These are phyloP conservation scores for Geopyxis carbonaria DNA, from an alignment of 495 filamentous ascomycete genomes.

Conservation along the genomic window DNA sequence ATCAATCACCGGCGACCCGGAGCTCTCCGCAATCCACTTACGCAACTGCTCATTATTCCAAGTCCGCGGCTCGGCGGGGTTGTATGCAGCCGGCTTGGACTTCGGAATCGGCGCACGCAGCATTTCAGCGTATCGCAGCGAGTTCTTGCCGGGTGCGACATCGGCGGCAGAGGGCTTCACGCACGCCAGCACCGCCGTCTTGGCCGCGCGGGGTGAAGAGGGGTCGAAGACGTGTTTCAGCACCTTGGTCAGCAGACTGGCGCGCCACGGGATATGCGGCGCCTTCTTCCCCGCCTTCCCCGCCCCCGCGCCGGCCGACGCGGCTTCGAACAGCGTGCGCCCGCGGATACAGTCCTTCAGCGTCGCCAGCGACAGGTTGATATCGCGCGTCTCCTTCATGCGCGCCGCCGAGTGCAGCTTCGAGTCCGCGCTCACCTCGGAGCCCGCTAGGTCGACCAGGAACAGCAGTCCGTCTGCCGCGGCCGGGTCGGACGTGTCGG, in stretches of 20 bases:
- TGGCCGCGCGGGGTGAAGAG: slow-evolving; percentile 8
- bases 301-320: not conserved
- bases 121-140: slow-evolving; percentile 22
- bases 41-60: slow-evolving; percentile 8
- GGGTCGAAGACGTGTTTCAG: slow-evolving; percentile 27
- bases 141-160: slow-evolving; percentile 18
- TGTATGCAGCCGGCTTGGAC: not conserved
- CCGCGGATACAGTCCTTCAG: slow-evolving; percentile 27
- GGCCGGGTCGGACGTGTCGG: slow-evolving; percentile 1
- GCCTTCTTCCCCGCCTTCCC: slow-evolving; percentile 13
- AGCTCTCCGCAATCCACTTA: slow-evolving; percentile 13
- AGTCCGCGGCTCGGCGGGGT: slow-evolving; percentile 2
- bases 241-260: slow-evolving; percentile 28
- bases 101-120: slow-evolving; percentile 13
- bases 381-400: slow-evolving; percentile 24
- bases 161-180: slow-evolving; percentile 19
- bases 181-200: slow-evolving; percentile 27
- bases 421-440: slow-evolving; percentile 20
- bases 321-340: slow-evolving; percentile 5
- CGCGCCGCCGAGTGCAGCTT: slow-evolving; percentile 16
- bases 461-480: slow-evolving; percentile 14
- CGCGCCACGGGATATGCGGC: slow-evolving; percentile 26
- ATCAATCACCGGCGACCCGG: slow-evolving; percentile 10
- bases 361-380: slow-evolving; percentile 24
- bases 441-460: slow-evolving; percentile 24